Evolutionary conservation across 306 rosid species (phyloP).

Genomic region (Quercus robur): DNA sequence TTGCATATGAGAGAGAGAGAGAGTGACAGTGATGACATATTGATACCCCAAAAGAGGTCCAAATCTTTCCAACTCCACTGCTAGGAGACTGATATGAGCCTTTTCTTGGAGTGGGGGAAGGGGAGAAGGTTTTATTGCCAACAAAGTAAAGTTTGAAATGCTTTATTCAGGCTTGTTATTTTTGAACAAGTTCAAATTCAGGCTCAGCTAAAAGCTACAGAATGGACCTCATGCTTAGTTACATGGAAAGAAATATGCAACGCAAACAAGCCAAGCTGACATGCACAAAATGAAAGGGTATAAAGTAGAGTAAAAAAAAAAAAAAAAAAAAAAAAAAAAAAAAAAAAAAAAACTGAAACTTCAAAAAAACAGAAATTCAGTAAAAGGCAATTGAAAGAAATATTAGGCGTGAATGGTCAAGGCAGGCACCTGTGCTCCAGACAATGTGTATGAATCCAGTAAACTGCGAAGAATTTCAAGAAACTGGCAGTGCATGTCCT

Average conservation of each 20-base stretch:
- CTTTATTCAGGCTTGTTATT: background rate
- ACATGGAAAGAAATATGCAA: background rate
- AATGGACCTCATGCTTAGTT: background rate
- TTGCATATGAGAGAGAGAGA: background rate
- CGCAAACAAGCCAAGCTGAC: background rate
- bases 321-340: background rate
- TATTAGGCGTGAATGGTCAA: background rate
- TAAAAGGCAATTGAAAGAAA: constrained; percentile 8
- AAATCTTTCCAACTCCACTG: background rate
- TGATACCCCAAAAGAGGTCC: background rate
- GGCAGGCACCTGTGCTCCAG: constrained; percentile 79
- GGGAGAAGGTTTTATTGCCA: background rate
- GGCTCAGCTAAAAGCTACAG: background rate
- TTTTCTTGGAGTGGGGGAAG: background rate
- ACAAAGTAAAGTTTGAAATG: background rate
- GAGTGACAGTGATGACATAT: background rate
- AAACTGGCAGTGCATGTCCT: constrained; percentile 94
- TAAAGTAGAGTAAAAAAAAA: background rate
- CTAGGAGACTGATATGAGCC: background rate
- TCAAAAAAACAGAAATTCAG: background rate
- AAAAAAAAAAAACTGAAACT: background rate
- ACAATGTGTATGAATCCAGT: constrained; percentile 74
- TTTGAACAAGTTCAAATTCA: background rate
- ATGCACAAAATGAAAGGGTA: background rate
- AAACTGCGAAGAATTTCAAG: constrained; percentile 95